Base-by-base conservation (phyloP, 345 rosid genomes). In the Toxicodendron radicans region DNA sequence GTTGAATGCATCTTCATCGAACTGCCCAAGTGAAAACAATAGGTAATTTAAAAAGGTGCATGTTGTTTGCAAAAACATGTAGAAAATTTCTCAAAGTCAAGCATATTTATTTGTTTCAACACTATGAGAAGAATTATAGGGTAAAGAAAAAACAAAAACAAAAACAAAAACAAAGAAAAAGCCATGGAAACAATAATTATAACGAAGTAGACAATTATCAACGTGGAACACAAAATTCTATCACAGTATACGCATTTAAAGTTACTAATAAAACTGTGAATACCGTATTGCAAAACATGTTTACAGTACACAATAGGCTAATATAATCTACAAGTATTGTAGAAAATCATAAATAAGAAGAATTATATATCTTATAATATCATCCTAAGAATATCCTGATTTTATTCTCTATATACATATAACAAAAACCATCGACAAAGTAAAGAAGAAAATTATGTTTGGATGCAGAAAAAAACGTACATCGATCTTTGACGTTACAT, bases 1-100 rank as follows among this genome's bases (percentile, higher is more conserved):
- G 7, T 62, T 52, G 58, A 46, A 46, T 72, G 68, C 66, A 33
- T 60, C 69, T 73, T 64, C 7, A 6, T 35, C 52, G 32, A 38
- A 33, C n/a, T 49, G 23, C 61, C 9, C 10, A 10, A 60, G 5
- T 17, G 7, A 8, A 54, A 56, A 49, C 32, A 30, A 52, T 52
- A 30, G 53, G 32, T 30, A 46, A 68, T 49, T 49, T 16, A 68
- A 23, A 32, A 24, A 35, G 38, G 5, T 35, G 38, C 38, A 30
- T 10, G n/a, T 41, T 54, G 73, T 14, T 38, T 38, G 17, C 10
- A 53, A 33, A 33, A 9, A 68, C 9, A 64, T 21, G 12, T 2
- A 41, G 24, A 13, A 23, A 66, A 66, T 20, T 23, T 32, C 33
- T 48, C 30, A 46, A 46, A 64, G 27, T 41, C 49, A 64, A 43